Evolutionary conservation across 768 basidiomycete genomes (phyloP).

Genomic region (Russula lepida): DNA sequence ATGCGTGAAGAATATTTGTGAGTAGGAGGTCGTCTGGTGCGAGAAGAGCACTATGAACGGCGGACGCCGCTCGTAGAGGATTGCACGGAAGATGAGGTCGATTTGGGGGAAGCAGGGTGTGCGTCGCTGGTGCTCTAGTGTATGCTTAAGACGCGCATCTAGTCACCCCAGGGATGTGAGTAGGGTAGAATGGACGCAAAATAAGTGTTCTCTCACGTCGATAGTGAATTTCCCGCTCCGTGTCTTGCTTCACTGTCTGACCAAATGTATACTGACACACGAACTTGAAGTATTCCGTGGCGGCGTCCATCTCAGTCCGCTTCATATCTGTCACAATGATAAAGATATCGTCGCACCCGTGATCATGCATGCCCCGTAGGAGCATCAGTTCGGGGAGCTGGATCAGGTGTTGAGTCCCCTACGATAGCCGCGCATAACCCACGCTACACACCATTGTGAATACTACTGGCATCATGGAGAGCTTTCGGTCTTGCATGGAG

Average conservation of each 20-base stretch:
- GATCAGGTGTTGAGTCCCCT: neutral
- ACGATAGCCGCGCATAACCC: neutral
- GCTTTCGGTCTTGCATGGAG: slow-evolving; percentile 62
- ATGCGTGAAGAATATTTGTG: slow-evolving; percentile 74
- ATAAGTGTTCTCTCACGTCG: slow-evolving; percentile 37
- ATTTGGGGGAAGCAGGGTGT: slow-evolving; percentile 78
- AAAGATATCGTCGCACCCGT: slow-evolving; percentile 69
- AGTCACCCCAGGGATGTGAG: slow-evolving; percentile 3
- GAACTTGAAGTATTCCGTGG: slow-evolving; percentile 70
- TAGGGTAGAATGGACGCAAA: neutral
- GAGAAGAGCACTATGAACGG: slow-evolving; percentile 74
- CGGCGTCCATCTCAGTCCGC: slow-evolving; percentile 73
- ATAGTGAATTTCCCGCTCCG: slow-evolving; percentile 57
- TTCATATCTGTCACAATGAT: slow-evolving; percentile 76
- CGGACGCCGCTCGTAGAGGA: slow-evolving; percentile 66
- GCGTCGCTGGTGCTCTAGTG: slow-evolving; percentile 58
- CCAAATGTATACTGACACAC: slow-evolving; percentile 60
- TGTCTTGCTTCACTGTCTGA: slow-evolving; percentile 53
- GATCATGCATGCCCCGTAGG: slow-evolving; percentile 72
- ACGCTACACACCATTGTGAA: slow-evolving; percentile 58
- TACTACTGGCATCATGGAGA: slow-evolving; percentile 73
- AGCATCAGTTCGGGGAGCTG: slow-evolving; percentile 76
- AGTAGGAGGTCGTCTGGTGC: slow-evolving; percentile 72
- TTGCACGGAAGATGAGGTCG: slow-evolving; percentile 67
- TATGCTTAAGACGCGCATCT: slow-evolving; percentile 64